phyloP scores from a whole-genome alignment of 257 asterid genomes.

The Solanum appendiculatum region DNA sequence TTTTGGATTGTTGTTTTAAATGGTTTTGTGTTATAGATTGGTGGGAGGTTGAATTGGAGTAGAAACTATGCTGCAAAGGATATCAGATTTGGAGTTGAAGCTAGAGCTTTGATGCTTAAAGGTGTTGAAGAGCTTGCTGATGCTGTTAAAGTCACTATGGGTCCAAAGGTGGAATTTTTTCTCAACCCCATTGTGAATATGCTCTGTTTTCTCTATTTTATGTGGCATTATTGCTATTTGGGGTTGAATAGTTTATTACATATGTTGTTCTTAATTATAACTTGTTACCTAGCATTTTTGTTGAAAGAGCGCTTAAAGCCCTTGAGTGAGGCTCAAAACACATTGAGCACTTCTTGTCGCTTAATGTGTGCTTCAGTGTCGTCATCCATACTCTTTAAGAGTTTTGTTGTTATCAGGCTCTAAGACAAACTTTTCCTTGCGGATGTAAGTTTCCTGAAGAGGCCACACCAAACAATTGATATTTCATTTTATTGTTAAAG shows the following conservation, averaged over 20 bases:
- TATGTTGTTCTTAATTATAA: neutral
- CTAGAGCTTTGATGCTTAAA: slow-evolving; percentile 45
- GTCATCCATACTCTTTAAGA: neutral
- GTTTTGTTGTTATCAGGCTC: neutral
- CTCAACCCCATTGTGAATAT: neutral
- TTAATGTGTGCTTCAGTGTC: neutral
- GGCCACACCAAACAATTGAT: neutral
- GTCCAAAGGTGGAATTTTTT: slow-evolving; percentile 35
- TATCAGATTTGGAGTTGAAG: slow-evolving; percentile 56
- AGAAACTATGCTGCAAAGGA: slow-evolving; percentile 54
- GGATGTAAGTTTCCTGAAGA: neutral
- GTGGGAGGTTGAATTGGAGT: slow-evolving; percentile 34
- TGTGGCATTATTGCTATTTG: neutral
- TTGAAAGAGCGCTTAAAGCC: neutral
- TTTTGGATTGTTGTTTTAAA: neutral
- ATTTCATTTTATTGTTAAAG: neutral
- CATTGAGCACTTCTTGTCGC: neutral
- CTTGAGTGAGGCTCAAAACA: neutral
- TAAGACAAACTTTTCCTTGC: neutral
- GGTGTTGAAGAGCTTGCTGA: slow-evolving; percentile 63
- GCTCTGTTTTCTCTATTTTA: neutral
- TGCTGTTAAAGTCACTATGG: slow-evolving; percentile 61
- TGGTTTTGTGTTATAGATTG: slow-evolving; percentile 17
- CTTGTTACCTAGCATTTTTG: neutral
- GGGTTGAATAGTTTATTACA: neutral